Evolutionary conservation across 2,329 filamentous ascomycete species (phyloP).

Genomic region (Ceratocystis cubensis): DNA sequence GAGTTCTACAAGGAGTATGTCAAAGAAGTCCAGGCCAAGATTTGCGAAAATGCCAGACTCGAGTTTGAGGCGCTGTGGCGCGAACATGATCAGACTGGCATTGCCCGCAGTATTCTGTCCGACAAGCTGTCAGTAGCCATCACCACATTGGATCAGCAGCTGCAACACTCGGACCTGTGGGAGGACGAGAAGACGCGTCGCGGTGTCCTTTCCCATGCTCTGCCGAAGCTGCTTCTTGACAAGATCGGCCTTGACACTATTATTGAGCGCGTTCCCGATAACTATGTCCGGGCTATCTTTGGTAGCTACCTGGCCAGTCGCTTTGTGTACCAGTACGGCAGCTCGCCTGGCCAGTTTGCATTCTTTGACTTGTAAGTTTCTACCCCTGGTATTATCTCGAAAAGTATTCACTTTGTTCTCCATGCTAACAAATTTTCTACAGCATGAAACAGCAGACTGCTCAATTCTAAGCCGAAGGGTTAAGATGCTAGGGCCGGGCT

Average conservation of each 20-base stretch:
- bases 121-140: conserved; percentile 87
- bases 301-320: conserved; percentile 88
- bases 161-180: conserved; percentile 90
- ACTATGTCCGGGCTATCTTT: conserved; percentile 88
- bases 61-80: conserved; percentile 99
- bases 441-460: conserved; percentile 42
- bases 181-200: conserved; percentile 64
- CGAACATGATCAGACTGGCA: conserved; percentile 72
- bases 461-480: background rate
- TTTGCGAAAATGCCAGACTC: conserved; percentile 78
- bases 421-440: conserved; percentile 16
- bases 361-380: conserved; percentile 90
- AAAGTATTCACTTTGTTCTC: background rate
- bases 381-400: no score
- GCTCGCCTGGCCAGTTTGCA: conserved; percentile 85
- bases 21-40: conserved; percentile 77
- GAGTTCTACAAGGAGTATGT: conserved; percentile 92
- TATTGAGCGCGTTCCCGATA: conserved; percentile 73
- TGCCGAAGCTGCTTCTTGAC: conserved; percentile 70
- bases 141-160: conserved; percentile 90
- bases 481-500: background rate
- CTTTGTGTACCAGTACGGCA: conserved; percentile 93
- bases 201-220: conserved; percentile 68
- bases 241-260: conserved; percentile 88
- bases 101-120: conserved; percentile 71